Percentiles rank a stretch among this genome's conserved stretches.
These are phyloP conservation scores for Apiotrichum gamsii DNA, from an alignment of 1,284 basidiomycete species.

Conservation along the genomic window DNA sequence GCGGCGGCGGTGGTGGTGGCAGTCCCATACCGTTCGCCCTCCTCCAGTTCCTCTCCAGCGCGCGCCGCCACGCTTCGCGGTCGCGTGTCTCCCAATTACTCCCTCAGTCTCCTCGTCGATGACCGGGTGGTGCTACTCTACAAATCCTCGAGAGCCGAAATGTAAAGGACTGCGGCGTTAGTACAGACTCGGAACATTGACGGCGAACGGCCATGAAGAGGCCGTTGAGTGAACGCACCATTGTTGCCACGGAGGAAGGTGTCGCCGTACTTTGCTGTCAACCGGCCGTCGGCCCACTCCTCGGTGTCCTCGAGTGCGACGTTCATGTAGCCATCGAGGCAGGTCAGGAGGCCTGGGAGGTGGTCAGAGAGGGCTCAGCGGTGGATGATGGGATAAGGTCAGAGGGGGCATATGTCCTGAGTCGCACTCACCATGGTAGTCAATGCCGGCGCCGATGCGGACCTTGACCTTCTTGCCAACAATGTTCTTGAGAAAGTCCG, in stretches of 20 bases:
- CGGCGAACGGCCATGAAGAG: not conserved
- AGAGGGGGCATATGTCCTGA: too few relatives aligned
- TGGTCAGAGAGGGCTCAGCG: not conserved
- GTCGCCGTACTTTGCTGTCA: slow-evolving; percentile 86
- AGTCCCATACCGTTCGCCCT: too few relatives aligned
- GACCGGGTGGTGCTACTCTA: slow-evolving; percentile 8
- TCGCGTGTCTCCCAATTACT: not conserved
- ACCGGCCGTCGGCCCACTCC: slow-evolving; percentile 79
- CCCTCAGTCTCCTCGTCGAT: not conserved
- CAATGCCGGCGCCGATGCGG: slow-evolving; percentile 87
- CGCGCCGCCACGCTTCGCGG: too few relatives aligned
- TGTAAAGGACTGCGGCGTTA: slow-evolving; percentile 48
- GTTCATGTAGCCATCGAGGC: slow-evolving; percentile 98
- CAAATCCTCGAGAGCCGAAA: slow-evolving; percentile 50
- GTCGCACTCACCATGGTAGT: slow-evolving; percentile 72
- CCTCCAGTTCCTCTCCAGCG: too few relatives aligned
- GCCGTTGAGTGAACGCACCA: slow-evolving; percentile 64
- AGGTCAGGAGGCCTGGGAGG: slow-evolving; percentile 75
- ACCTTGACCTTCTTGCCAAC: slow-evolving; percentile 94
- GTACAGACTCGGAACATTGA: too few relatives aligned
- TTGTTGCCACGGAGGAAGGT: slow-evolving; percentile 96
- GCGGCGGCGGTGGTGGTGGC: too few relatives aligned
- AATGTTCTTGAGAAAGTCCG: slow-evolving; percentile 84
- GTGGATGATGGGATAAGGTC: too few relatives aligned
- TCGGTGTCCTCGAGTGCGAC: slow-evolving; percentile 95